Evolutionary conservation across 2,329 filamentous ascomycete genomes (phyloP).

Genomic region (Pyrenochaeta sp.): DNA sequence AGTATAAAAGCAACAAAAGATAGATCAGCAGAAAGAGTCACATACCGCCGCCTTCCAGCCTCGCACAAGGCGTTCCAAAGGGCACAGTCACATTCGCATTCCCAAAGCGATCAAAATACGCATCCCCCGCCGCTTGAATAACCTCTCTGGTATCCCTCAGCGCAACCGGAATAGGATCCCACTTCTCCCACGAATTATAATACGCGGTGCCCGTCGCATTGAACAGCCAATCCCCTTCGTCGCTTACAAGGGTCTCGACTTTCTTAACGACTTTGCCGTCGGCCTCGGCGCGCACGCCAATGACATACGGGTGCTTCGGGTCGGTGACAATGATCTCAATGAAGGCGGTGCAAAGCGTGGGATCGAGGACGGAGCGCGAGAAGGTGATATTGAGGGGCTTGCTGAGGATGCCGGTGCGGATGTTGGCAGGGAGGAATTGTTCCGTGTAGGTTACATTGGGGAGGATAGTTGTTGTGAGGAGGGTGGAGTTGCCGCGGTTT

Average conservation of each 20-base stretch:
- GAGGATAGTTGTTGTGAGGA: slow-evolving; percentile 12
- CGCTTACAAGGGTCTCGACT: slow-evolving; percentile 29
- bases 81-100: slow-evolving; percentile 25
- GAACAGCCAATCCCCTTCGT: slow-evolving; percentile 33
- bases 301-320: slow-evolving; percentile 26
- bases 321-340: slow-evolving; percentile 27
- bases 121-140: slow-evolving; percentile 32
- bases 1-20: too few relatives aligned
- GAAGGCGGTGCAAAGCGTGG: slow-evolving; percentile 27
- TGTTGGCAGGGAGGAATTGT: slow-evolving; percentile 21
- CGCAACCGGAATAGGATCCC: slow-evolving; percentile 19
- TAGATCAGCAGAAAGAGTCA: too few relatives aligned
- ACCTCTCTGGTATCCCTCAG: slow-evolving; percentile 19
- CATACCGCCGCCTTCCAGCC: slow-evolving; percentile 35
- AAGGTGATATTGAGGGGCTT: slow-evolving; percentile 24
- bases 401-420: slow-evolving; percentile 24
- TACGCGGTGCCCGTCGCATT: slow-evolving; percentile 24
- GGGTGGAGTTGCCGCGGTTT: slow-evolving; percentile 17
- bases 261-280: slow-evolving; percentile 21
- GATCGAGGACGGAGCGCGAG: slow-evolving; percentile 25
- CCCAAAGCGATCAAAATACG: slow-evolving; percentile 29
- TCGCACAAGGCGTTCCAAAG: slow-evolving; percentile 32
- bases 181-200: slow-evolving; percentile 22
- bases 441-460: slow-evolving; percentile 29
- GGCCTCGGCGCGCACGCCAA: slow-evolving; percentile 23